Evolutionary conservation across 2,329 filamentous ascomycete species (phyloP).

Genomic region (Colletotrichum karsti): DNA sequence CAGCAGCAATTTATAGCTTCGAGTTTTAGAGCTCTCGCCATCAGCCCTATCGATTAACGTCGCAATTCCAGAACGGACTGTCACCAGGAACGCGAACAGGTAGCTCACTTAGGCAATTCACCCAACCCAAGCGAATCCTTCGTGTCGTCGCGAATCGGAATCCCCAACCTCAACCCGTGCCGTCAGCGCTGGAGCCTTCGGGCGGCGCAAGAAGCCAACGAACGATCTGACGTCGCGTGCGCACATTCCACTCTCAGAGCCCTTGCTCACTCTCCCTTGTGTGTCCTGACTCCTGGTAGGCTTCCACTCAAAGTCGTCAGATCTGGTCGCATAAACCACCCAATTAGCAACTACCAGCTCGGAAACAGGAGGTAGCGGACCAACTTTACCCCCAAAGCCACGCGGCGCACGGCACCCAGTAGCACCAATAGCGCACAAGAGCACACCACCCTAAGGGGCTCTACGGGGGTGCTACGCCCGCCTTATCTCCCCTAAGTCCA

Average conservation of each 20-base stretch:
- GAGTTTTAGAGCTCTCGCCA: neutral
- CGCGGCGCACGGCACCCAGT: slow-evolving; percentile 7
- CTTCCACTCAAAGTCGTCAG: too few species aligned
- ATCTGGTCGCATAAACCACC: neutral
- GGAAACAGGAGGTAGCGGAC: neutral
- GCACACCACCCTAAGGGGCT: neutral
- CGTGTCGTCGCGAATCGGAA: neutral
- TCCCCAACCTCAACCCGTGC: neutral
- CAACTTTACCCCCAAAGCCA: slow-evolving; percentile 13
- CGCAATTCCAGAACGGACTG: neutral
- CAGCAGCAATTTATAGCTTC: neutral
- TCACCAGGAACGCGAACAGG: neutral
- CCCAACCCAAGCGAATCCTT: slow-evolving; percentile 9
- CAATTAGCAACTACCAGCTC: neutral
- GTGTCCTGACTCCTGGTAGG: too few species aligned
- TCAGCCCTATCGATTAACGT: neutral
- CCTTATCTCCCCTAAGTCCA: slow-evolving; percentile 25
- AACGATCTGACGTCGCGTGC: slow-evolving; percentile 9
- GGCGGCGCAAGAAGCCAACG: neutral
- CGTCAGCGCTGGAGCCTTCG: neutral
- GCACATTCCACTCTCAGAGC: neutral
- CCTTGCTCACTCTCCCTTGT: too few species aligned
- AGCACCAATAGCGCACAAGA: neutral
- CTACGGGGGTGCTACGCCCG: neutral
- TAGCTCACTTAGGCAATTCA: neutral